Evolutionary conservation across 345 rosid genomes (phyloP), one percentile per base, ranked within the genome.

Genomic region (Carallia brachiata): DNA sequence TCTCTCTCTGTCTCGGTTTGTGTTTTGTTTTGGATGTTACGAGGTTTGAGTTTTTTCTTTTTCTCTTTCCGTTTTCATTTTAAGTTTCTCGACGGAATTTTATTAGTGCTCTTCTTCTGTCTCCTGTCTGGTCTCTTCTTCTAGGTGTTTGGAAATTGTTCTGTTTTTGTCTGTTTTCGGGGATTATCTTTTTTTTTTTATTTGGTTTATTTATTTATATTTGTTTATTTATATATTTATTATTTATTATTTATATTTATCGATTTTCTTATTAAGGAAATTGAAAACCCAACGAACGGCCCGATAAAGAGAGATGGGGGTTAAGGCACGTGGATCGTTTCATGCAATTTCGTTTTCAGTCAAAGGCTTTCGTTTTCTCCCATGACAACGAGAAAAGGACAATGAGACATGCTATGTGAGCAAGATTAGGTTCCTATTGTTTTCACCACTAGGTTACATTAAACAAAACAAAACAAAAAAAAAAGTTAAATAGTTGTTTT

Each of bases 311-410:
- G 65, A 66, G 44, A 17, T 27, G 13, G 32, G 71, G 75, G 75
- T 1, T 44, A 62, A 34, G 83, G 69, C 85, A 81, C 85, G 84
- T 77, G 84, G 71, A 65, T 34, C 7, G 48, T 31, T 75, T 65
- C 80, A 84, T 75, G 82, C 82, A 73, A 61, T 36, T 70, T 6
- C 1, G 52, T 10, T 50, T 31, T 15, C 2, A 9, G 65, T 56
- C 39, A 30, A 4, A 3, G 13, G 69, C 6, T 13, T 37, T 6
- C 37, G 10, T 12, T 52, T 30, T 30, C 16, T 44, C 13, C 50
- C 50, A 44, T 3, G 50, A 44, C 10, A 44, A 44, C 50, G 50
- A 44, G 4, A 44, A 12, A 10, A 16, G 1, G 17, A 44, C 50
- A 44, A 13, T 3, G 48, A 2, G 4, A 44, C 48, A 12, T 44